These are phyloP conservation scores for Hippophae tibetana DNA, from an alignment of 306 rosid species.

Conservation along the genomic window DNA sequence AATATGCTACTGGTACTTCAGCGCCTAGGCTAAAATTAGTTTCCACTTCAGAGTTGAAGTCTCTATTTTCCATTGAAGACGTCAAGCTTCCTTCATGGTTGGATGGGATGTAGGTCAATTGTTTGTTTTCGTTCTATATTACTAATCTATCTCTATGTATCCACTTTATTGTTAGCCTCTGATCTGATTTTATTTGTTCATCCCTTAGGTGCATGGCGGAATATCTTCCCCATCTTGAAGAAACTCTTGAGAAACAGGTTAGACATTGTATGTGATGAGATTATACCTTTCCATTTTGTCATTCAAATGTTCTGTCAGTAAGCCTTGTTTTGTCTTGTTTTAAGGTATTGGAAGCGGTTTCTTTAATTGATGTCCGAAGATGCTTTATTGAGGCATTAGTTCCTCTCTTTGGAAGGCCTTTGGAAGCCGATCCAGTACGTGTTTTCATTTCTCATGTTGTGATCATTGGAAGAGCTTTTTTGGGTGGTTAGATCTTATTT, in stretches of 20 bases:
- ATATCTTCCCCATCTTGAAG: constrained; percentile 86
- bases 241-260: constrained; percentile 86
- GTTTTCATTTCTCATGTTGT: constrained; percentile 13
- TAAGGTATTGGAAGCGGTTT: constrained; percentile 78
- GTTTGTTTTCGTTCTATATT: not conserved
- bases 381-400: constrained; percentile 75
- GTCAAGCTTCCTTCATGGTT: constrained; percentile 85
- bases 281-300: not conserved
- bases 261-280: constrained; percentile 16
- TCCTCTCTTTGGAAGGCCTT: constrained; percentile 59
- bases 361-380: constrained; percentile 66
- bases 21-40: constrained; percentile 81
- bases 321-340: constrained; percentile 7
- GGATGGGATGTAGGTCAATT: constrained; percentile 69
- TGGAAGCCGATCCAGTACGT: constrained; percentile 91
- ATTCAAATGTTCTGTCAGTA: not conserved
- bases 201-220: constrained; percentile 85
- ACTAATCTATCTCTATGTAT: not conserved
- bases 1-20: constrained; percentile 50
- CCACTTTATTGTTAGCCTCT: constrained; percentile 4
- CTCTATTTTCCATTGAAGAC: constrained; percentile 70
- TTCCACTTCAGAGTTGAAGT: constrained; percentile 65
- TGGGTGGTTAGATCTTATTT: constrained; percentile 8
- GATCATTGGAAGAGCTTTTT: not conserved
- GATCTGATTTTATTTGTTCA: constrained; percentile 19